These are phyloP conservation scores for Coelastrella sp. DNA, from an alignment of 139 green algal genomes.

Conservation along the genomic window DNA sequence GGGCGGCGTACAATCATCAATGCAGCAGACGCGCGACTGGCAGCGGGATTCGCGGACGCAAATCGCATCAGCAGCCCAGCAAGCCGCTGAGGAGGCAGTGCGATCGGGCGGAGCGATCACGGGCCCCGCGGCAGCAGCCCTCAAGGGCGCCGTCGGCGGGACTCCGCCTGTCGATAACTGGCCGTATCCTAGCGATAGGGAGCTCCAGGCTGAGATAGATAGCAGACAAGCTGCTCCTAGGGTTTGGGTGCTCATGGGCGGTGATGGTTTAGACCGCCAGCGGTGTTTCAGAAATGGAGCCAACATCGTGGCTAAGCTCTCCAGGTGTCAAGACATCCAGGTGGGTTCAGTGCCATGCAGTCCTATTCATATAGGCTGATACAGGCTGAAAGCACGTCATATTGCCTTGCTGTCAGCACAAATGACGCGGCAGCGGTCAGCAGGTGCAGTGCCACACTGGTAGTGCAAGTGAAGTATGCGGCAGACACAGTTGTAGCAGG, in stretches of 20 bases:
- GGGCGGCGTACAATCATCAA: slow-evolving; percentile 13
- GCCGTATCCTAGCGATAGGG: slow-evolving; percentile 8
- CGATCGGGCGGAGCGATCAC: background rate
- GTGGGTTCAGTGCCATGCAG: slow-evolving; percentile 10
- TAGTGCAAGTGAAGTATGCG: no score
- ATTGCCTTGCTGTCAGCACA: no score
- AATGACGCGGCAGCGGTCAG: no score
- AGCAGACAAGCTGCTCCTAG: slow-evolving; percentile 13
- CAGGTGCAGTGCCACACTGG: no score
- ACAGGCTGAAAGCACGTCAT: no score
- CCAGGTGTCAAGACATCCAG: slow-evolving; percentile 58
- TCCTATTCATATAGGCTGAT: no score
- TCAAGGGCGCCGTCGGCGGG: background rate
- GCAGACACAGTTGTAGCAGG: no score
- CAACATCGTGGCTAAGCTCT: slow-evolving; percentile 48
- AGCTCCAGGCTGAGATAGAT: background rate
- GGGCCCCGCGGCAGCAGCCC: background rate
- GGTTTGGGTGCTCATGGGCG: slow-evolving; percentile 85
- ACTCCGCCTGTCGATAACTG: background rate
- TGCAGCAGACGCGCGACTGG: slow-evolving; percentile 10
- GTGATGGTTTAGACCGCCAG: slow-evolving; percentile 67
- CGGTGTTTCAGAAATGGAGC: slow-evolving; percentile 46
- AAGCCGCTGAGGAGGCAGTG: background rate
- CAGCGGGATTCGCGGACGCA: background rate
- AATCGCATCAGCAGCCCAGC: background rate